phyloP scores from a whole-genome alignment of 2,329 filamentous ascomycete genomes.

The Microsporum audouinii region DNA sequence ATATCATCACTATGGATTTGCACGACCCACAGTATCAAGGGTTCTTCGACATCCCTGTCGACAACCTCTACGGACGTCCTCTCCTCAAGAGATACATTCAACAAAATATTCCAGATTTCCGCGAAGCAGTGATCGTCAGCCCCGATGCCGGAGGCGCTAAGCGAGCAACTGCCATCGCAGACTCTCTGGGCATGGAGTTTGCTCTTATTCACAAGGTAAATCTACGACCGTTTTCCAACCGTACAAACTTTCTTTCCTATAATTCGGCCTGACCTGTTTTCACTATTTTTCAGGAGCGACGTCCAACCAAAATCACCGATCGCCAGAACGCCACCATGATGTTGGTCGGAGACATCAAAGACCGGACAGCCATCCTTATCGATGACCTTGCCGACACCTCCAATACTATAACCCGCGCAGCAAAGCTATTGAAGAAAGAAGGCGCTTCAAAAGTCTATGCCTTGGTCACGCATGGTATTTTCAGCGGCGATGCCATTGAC shows the following conservation, averaged over 20 bases:
- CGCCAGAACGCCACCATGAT: slow-evolving; percentile 79
- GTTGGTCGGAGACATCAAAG: slow-evolving; percentile 75
- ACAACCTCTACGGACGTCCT: slow-evolving; percentile 72
- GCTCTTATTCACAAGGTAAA: slow-evolving; percentile 93
- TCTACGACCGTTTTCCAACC: slow-evolving; percentile 10
- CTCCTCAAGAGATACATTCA: slow-evolving; percentile 55
- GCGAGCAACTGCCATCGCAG: slow-evolving; percentile 87
- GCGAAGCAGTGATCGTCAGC: slow-evolving; percentile 82
- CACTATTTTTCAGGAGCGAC: slow-evolving; percentile 55
- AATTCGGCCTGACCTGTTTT: slow-evolving; percentile 18
- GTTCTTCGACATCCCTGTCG: slow-evolving; percentile 97
- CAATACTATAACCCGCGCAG: slow-evolving; percentile 92
- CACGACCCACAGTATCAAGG: slow-evolving; percentile 96
- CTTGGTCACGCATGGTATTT: slow-evolving; percentile 83
- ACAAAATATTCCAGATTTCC: slow-evolving; percentile 71
- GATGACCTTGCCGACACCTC: slow-evolving; percentile 93
- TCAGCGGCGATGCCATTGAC: slow-evolving; percentile 89
- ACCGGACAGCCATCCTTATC: slow-evolving; percentile 75
- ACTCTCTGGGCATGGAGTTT: slow-evolving; percentile 86
- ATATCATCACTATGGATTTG: slow-evolving; percentile 95
- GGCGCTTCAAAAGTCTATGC: slow-evolving; percentile 81
- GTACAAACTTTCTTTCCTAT: neutral
- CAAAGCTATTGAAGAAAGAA: slow-evolving; percentile 92
- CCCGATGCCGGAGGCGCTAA: slow-evolving; percentile 96
- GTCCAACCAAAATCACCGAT: slow-evolving; percentile 76